Base-by-base conservation (phyloP, 1,139 yeast species). In the Taiozyma onychis region DNA sequence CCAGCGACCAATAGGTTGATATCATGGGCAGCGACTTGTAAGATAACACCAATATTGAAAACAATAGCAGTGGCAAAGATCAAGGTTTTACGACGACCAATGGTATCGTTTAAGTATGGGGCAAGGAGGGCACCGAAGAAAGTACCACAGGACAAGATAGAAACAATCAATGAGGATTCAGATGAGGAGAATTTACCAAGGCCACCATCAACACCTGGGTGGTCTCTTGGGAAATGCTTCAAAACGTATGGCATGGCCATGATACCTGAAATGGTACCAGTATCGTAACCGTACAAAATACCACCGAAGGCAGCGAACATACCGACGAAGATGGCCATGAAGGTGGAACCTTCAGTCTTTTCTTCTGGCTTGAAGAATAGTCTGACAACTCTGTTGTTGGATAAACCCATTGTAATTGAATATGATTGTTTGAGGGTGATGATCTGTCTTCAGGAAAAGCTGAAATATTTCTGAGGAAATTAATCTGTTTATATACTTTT, bases 71-170 rank as follows among this genome's bases (percentile, higher is more conserved):
- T 72, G 43, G 74, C 66, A 46, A 79, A 65, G 55, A 83, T 76
- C 46, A 81, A 69, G 44, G 79, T 69, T 72, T 73, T 69, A 67
- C 81, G 74, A 70, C 88, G 77, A 59, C 87, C 87, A 47, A 78
- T 50, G 50, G 71, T 70, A 63, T 83, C 88, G 48, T 83, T 74
- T 16, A 79, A 55, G 44, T 76, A 67, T 49, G 85, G 83, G 48
- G 85, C 84, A 52, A 66, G 53, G 49, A 83, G 65, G 39, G 87
- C 74, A 64, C 82, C 83, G 54, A 75, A 70, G 58, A 78, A 77
- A 45, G 82, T 77, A 67, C 83, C 82, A 48, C 74, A 78, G 35
- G 83, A 77, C 48, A 78, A 65, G 54, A 77, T 76, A 24, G 83
- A 77, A 24, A 78, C 79, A 55, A 79, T 76, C 55, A 79, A 70